Base-by-base conservation (phyloP, 495 filamentous ascomycete species). In the Hyaloscypha bicolor region DNA sequence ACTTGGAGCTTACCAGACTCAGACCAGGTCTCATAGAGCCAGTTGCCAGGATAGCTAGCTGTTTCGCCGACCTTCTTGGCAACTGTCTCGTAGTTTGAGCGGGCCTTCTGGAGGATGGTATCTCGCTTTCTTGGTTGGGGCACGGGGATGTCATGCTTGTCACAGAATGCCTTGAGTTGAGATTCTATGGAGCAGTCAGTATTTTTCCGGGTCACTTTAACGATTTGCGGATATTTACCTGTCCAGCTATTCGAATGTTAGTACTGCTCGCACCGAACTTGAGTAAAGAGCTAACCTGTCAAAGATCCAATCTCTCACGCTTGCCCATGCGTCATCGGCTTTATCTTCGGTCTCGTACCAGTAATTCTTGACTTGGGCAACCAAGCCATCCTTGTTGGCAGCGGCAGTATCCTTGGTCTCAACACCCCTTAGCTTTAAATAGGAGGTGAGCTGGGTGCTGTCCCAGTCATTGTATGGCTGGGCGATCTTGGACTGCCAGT, bases 1-100 rank as follows among this genome's bases (percentile, higher is more conserved):
- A 52, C 90, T 76, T 42, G 90, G 88, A 42, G 55, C 55, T 60
- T 64, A 73, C 71, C 71, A 62, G 88, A 91, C 51, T 94, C 86
- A 55, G 89, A 86, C 95, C 95, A 99, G 42, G 90, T 82, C 66
- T 87, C 87, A 72, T 97, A 99, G 37, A 98, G 80, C 95, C 95
- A 99, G 78, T 97, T 88, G n/a, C 95, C 95, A 48, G 95, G 95
- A 71, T 99, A 99, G 11, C 85, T 75, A 45, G 86, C 80, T 1
- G 92, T 90, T 78, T 97, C 91, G 68, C 91, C 92, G 51, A 85
- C 82, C 79, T 97, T 97, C 74, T 93, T 87, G 14, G 95, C 93
- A 53, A 91, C 76, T 4, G 84, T 81, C 67, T 97, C 88, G 68
- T 96, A 97, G 75, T 90, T 94, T 66, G 88, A 81, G 63, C 95